These are phyloP conservation scores for Diaporthe citrichinensis DNA, from an alignment of 2,329 filamentous ascomycete species.

Conservation along the genomic window DNA sequence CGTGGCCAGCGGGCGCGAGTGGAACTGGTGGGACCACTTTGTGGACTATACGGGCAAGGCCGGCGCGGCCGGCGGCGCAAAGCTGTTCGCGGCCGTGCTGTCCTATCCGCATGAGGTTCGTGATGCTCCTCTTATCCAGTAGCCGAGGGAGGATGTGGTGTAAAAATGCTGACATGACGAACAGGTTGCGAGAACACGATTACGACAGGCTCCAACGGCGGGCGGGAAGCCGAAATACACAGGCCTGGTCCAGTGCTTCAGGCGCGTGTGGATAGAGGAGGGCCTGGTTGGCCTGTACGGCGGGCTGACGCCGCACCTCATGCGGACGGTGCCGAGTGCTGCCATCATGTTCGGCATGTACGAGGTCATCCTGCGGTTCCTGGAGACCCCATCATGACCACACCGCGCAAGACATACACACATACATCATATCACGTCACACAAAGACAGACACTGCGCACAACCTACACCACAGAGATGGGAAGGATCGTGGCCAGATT, in stretches of 20 bases:
- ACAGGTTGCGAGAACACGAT: constrained; percentile 83
- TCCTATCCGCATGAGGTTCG: constrained; percentile 93
- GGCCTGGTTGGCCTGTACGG: constrained; percentile 89
- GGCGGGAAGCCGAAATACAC: constrained; percentile 86
- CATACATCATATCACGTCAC: background rate
- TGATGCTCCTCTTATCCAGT: constrained; percentile 27
- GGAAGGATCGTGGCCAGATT: background rate
- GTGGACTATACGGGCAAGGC: constrained; percentile 85
- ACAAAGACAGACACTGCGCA: background rate
- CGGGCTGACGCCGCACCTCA: constrained; percentile 90
- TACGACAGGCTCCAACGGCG: constrained; percentile 85
- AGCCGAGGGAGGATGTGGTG: too few species aligned
- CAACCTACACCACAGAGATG: background rate
- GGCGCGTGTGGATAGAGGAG: constrained; percentile 88
- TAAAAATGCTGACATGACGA: constrained; percentile 27
- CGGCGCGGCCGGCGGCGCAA: constrained; percentile 84
- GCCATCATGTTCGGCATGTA: constrained; percentile 98
- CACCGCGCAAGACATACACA: background rate
- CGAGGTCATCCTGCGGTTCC: constrained; percentile 68
- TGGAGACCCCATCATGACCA: constrained; percentile 50
- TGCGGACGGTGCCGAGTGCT: constrained; percentile 91
- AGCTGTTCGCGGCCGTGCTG: constrained; percentile 85
- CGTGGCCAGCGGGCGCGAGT: constrained; percentile 70
- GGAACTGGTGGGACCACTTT: constrained; percentile 79
- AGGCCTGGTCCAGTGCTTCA: constrained; percentile 89